These are phyloP conservation scores for Wolfiporia cocos DNA, from an alignment of 1,284 basidiomycete species.

Conservation along the genomic window DNA sequence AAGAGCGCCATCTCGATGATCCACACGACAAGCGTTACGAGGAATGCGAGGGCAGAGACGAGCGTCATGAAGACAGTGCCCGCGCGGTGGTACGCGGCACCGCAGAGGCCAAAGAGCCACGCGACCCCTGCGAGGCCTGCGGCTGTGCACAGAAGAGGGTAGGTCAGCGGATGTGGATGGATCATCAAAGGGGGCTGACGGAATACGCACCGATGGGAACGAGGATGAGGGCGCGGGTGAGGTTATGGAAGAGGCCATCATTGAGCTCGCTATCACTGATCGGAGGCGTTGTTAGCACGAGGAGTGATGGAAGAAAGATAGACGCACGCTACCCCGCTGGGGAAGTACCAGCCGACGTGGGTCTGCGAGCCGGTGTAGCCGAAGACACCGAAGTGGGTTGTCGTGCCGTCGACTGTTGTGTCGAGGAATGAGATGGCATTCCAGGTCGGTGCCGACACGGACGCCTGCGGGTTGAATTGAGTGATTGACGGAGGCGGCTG, in stretches of 20 bases:
- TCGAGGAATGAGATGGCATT: slow-evolving; percentile 62
- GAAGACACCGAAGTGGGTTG: slow-evolving; percentile 66
- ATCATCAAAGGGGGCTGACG: slow-evolving; percentile 9
- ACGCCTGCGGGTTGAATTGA: slow-evolving; percentile 34
- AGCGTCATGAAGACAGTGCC: slow-evolving; percentile 76
- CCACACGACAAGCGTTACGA: slow-evolving; percentile 63
- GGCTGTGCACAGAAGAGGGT: slow-evolving; percentile 28
- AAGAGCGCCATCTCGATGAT: slow-evolving; percentile 79
- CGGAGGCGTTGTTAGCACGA: slow-evolving; percentile 4
- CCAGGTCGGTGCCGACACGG: slow-evolving; percentile 71
- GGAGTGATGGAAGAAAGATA: neutral
- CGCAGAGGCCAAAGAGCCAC: slow-evolving; percentile 68
- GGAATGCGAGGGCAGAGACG: slow-evolving; percentile 51
- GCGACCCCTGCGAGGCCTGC: slow-evolving; percentile 68
- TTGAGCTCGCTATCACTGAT: slow-evolving; percentile 36
- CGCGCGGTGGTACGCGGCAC: slow-evolving; percentile 52
- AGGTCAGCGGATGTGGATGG: slow-evolving; percentile 52
- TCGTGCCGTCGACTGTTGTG: slow-evolving; percentile 31
- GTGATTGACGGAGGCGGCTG: neutral
- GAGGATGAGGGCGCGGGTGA: slow-evolving; percentile 69
- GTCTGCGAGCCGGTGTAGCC: slow-evolving; percentile 59
- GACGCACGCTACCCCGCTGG: slow-evolving; percentile 31
- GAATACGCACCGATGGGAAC: slow-evolving; percentile 59
- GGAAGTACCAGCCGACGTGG: slow-evolving; percentile 54
- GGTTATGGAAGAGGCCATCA: slow-evolving; percentile 51